Evolutionary conservation across 192 early-diverging fungal genomes (phyloP).

Genomic region (Linnemannia elongata): DNA sequence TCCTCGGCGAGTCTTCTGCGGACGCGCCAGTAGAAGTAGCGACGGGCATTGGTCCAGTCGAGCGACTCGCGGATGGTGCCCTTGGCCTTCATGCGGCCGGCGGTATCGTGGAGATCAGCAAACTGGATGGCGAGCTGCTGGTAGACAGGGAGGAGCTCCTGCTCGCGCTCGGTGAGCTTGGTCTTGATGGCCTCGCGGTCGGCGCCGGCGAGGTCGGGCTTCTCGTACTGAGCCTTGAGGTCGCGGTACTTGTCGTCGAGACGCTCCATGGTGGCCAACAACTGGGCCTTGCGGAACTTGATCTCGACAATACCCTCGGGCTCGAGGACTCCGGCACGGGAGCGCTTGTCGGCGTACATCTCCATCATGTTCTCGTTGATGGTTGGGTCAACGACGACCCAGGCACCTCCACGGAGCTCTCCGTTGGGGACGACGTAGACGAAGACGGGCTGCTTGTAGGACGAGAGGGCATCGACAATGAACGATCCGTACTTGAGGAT

Average conservation of each 20-base stretch:
- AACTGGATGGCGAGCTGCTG: slow-evolving; percentile 95
- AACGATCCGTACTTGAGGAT: slow-evolving; percentile 96
- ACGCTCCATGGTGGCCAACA: slow-evolving; percentile 94
- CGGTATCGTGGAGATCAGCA: slow-evolving; percentile 97
- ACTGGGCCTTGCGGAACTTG: slow-evolving; percentile 95
- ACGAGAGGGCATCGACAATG: slow-evolving; percentile 96
- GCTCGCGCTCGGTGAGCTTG: slow-evolving; percentile 86
- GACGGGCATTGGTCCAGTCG: slow-evolving; percentile 83
- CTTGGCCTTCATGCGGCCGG: slow-evolving; percentile 97
- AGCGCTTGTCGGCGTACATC: slow-evolving; percentile 96
- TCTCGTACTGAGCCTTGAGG: slow-evolving; percentile 75
- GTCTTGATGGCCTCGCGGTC: slow-evolving; percentile 77
- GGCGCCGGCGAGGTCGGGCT: slow-evolving; percentile 65
- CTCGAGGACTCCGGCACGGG: slow-evolving; percentile 96
- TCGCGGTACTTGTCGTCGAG: slow-evolving; percentile 83
- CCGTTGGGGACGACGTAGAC: slow-evolving; percentile 95
- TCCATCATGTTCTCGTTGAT: slow-evolving; percentile 99
- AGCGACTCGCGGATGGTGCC: slow-evolving; percentile 85
- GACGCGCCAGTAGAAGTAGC: slow-evolving; percentile 95
- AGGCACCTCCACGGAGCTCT: slow-evolving; percentile 97
- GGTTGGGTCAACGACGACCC: slow-evolving; percentile 97
- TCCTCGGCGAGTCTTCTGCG: slow-evolving; percentile 86
- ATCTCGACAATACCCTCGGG: slow-evolving; percentile 98
- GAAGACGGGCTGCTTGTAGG: slow-evolving; percentile 98
- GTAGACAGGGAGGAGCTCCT: slow-evolving; percentile 90